Percentiles rank a stretch among this genome's conserved stretches.
Conservation (phyloP, 345 rosid species). For the Boechera stricta region DNA sequence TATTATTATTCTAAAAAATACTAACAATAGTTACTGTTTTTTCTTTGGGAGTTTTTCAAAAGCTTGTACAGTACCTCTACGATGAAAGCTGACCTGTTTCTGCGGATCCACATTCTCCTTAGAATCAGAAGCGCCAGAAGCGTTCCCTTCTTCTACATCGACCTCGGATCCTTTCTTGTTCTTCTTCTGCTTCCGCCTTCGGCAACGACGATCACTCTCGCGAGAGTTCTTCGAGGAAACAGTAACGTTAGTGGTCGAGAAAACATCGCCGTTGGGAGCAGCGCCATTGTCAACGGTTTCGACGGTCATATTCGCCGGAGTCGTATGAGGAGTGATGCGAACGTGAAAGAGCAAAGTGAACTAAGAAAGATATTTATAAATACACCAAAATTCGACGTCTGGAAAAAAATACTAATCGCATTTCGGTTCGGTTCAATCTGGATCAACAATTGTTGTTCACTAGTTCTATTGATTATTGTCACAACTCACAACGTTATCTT, state of each 20-base stretch:
- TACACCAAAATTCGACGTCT: no score
- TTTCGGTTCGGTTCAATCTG: no score
- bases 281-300: not conserved
- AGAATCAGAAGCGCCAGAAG: conserved; percentile 29
- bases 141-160: conserved; percentile 49
- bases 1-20: not conserved
- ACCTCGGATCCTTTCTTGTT: conserved; percentile 44
- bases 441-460: no score
- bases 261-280: not conserved
- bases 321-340: no score
- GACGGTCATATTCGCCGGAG: not conserved
- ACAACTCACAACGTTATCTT: no score
- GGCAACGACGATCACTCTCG: conserved; percentile 68
- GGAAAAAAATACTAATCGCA: no score
- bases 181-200: no score
- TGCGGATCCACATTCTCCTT: conserved; percentile 59
- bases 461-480: no score
- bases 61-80: not conserved
- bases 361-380: no score
- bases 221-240: conserved; percentile 55
- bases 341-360: no score
- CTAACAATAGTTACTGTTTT: not conserved
- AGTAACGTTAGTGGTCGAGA: conserved; percentile 27
- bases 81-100: conserved; percentile 43
- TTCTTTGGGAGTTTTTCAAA: not conserved